Conservation (phyloP, 2,329 filamentous ascomycete genomes). For the Dactylellina parvicollis region DNA sequence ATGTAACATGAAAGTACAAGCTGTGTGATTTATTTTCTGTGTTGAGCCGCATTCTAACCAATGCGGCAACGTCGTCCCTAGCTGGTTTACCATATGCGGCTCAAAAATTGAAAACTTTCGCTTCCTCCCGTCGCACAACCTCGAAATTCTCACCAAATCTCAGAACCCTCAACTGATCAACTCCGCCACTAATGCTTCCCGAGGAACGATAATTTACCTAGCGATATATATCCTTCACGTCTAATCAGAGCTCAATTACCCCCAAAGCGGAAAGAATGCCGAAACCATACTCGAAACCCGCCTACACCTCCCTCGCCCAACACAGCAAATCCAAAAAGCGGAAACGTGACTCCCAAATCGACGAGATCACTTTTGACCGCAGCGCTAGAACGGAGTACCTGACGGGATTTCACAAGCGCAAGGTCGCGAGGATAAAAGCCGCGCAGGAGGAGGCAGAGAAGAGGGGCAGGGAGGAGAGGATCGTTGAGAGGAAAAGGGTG, state of each 20-base stretch:
- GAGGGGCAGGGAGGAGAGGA: constrained; percentile 79
- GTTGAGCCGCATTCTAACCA: not conserved
- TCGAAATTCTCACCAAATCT: constrained; percentile 18
- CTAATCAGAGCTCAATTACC: too few relatives aligned
- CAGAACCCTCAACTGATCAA: not conserved
- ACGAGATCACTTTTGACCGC: constrained; percentile 86
- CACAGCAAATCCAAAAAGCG: constrained; percentile 72
- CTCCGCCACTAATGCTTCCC: not conserved
- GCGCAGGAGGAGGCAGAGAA: constrained; percentile 84
- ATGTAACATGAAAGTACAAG: too few relatives aligned
- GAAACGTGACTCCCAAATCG: constrained; percentile 69
- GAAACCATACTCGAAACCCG: constrained; percentile 50
- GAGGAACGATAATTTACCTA: not conserved
- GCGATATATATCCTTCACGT: too few relatives aligned
- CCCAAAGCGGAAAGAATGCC: constrained; percentile 13
- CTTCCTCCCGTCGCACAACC: constrained; percentile 18
- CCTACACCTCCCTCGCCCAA: not conserved
- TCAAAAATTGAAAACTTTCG: constrained; percentile 1
- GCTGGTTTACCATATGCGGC: too few relatives aligned
- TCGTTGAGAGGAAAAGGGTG: constrained; percentile 80
- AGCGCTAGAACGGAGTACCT: constrained; percentile 84
- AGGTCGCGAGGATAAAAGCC: constrained; percentile 75
- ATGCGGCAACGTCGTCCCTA: too few relatives aligned
- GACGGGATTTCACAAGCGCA: constrained; percentile 96
- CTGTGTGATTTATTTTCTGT: too few relatives aligned